Conservation (phyloP, 1,284 basidiomycete genomes). For the Phylloporus sp. region DNA sequence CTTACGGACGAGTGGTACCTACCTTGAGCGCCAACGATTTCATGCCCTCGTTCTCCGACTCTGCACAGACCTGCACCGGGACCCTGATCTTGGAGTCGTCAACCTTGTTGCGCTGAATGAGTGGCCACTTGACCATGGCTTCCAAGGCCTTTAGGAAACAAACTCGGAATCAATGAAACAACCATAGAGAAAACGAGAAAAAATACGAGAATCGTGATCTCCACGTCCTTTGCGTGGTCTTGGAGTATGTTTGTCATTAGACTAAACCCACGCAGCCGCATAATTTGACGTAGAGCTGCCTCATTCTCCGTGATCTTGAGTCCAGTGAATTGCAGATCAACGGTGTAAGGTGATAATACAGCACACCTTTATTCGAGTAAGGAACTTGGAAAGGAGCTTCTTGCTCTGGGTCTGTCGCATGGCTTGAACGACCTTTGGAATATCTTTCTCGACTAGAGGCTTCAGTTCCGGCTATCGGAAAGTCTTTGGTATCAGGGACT, state of each 20-base stretch:
- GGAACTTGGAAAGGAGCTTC: conserved; percentile 82
- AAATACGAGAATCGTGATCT: conserved; percentile 72
- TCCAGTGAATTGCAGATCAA: neutral
- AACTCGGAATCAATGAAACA: neutral
- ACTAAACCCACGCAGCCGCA: conserved; percentile 94
- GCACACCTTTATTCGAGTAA: conserved; percentile 84
- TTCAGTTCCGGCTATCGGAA: conserved; percentile 65
- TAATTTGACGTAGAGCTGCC: conserved; percentile 80
- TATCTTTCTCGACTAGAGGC: conserved; percentile 78
- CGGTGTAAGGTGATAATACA: neutral
- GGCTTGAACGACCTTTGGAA: conserved; percentile 91
- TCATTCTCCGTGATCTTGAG: conserved; percentile 84
- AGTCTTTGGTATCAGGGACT: neutral
- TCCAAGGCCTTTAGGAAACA: conserved; percentile 61
- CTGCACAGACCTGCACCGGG: conserved; percentile 60
- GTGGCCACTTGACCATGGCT: conserved; percentile 80
- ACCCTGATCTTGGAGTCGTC: conserved; percentile 83
- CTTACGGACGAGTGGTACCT: conserved; percentile 12
- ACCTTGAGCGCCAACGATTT: conserved; percentile 65
- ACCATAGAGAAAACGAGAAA: neutral
- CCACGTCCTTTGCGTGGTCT: conserved; percentile 76
- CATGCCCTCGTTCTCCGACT: conserved; percentile 61
- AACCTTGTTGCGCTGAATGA: conserved; percentile 91
- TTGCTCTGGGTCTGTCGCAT: conserved; percentile 89
- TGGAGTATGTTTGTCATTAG: conserved; percentile 89